These are phyloP conservation scores for Malassezia restricta DNA, from an alignment of 1,284 basidiomycete genomes.

Conservation along the genomic window DNA sequence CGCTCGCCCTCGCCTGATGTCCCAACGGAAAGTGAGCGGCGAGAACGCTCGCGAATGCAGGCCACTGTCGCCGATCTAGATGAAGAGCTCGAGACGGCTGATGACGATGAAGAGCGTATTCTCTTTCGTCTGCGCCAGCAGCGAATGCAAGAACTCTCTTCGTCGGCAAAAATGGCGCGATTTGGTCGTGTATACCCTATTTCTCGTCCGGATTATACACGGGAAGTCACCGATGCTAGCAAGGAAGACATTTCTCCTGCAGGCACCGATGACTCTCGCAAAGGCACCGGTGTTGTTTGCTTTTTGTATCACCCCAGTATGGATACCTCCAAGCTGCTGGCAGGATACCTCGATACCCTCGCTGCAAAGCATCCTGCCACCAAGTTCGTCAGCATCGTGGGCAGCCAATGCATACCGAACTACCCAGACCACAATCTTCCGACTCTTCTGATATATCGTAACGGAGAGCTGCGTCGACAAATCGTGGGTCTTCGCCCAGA, in stretches of 20 bases:
- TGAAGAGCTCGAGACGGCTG: conserved; percentile 27
- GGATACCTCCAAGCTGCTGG: conserved; percentile 58
- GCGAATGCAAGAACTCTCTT: conserved; percentile 58
- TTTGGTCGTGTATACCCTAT: conserved; percentile 81
- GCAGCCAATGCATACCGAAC: conserved; percentile 75
- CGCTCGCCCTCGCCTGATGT: conserved; percentile 41
- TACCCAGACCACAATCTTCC: conserved; percentile 83
- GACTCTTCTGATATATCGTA: conserved; percentile 81
- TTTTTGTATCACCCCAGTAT: conserved; percentile 68
- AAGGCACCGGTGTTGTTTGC: conserved; percentile 72
- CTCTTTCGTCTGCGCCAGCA: conserved; percentile 61
- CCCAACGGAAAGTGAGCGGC: conserved; percentile 20
- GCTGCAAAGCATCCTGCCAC: conserved; percentile 74
- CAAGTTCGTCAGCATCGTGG: conserved; percentile 91
- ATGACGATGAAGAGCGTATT: conserved; percentile 63
- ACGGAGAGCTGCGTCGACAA: conserved; percentile 77
- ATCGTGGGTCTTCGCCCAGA: conserved; percentile 61
- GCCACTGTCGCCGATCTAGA: conserved; percentile 30
- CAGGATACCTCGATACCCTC: conserved; percentile 60
- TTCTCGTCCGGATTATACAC: conserved; percentile 79
- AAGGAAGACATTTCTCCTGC: conserved; percentile 46
- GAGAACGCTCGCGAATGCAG: conserved; percentile 21
- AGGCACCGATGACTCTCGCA: conserved; percentile 23
- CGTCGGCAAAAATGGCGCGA: conserved; percentile 56
- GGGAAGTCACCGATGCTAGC: conserved; percentile 88